These are phyloP conservation scores for Monosporozyma solicola DNA, from an alignment of 805 yeast genomes.

Conservation along the genomic window DNA sequence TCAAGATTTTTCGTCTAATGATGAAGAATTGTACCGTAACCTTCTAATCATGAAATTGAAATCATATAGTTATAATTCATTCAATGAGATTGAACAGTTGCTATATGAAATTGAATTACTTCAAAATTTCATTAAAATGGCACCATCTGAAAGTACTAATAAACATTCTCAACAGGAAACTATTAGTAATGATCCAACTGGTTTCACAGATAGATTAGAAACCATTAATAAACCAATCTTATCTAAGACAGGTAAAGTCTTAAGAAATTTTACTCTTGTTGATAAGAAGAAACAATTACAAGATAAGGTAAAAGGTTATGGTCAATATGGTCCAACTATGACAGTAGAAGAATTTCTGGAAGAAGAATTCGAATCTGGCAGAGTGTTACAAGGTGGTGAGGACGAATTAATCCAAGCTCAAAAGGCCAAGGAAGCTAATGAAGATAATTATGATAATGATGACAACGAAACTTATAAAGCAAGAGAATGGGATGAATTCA, in stretches of 20 bases:
- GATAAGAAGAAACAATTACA: slow-evolving; percentile 48
- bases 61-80: slow-evolving; percentile 43
- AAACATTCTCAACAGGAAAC: slow-evolving; percentile 8
- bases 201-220: slow-evolving; percentile 61
- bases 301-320: slow-evolving; percentile 75
- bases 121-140: slow-evolving; percentile 30
- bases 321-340: slow-evolving; percentile 90
- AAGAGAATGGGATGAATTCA: slow-evolving; percentile 90
- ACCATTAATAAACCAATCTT: slow-evolving; percentile 42
- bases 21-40: slow-evolving; percentile 55
- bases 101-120: slow-evolving; percentile 62
- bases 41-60: slow-evolving; percentile 48
- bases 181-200: slow-evolving; percentile 25
- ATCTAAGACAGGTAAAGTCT: slow-evolving; percentile 65
- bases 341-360: slow-evolving; percentile 86
- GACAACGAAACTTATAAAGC: slow-evolving; percentile 64
- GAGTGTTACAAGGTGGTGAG: slow-evolving; percentile 50
- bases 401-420: slow-evolving; percentile 27
- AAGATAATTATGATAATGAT: slow-evolving; percentile 51
- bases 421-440: slow-evolving; percentile 34
- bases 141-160: slow-evolving; percentile 4
- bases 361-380: slow-evolving; percentile 77
- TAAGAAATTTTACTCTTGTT: slow-evolving; percentile 75
- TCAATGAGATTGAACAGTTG: slow-evolving; percentile 47
- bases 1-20: slow-evolving; percentile 31